Evolutionary conservation across 129 eudicot genomes (phyloP).

Genomic region (Scalesia atractyloides): DNA sequence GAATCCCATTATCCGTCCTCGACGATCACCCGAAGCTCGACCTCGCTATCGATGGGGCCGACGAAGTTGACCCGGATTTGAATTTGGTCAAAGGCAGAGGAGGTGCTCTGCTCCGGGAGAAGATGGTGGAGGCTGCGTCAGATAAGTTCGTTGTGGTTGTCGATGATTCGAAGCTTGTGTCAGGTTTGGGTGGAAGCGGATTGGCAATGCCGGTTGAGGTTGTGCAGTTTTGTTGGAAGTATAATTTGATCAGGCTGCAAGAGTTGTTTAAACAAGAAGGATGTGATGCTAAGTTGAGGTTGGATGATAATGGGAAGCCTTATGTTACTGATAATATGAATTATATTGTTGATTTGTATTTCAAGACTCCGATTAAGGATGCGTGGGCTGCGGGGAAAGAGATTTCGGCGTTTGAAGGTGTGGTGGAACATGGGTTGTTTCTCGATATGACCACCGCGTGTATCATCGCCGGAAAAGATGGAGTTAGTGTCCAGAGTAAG

Average conservation of each 20-base stretch:
- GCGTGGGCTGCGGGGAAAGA: conserved; percentile 72
- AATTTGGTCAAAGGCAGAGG: conserved; percentile 95
- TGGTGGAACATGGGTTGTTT: conserved; percentile 98
- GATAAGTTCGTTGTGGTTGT: conserved; percentile 86
- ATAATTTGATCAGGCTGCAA: conserved; percentile 64
- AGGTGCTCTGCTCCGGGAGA: conserved; percentile 83
- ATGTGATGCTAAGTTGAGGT: conserved; percentile 76
- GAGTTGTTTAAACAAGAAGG: conserved; percentile 71
- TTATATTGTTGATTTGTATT: conserved; percentile 91
- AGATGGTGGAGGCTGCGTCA: conserved; percentile 91
- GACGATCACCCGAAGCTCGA: conserved; percentile 81
- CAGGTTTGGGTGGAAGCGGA: conserved; percentile 83
- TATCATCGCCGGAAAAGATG: conserved; percentile 81
- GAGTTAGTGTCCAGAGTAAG: conserved; percentile 76
- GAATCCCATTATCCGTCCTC: conserved; percentile 75
- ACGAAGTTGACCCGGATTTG: conserved; percentile 88
- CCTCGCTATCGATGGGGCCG: conserved; percentile 96
- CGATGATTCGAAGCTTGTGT: conserved; percentile 78
- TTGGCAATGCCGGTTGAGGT: conserved; percentile 99
- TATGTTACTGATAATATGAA: conserved; percentile 90
- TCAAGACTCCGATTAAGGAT: conserved; percentile 81
- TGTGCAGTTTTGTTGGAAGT: conserved; percentile 96
- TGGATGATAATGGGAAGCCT: conserved; percentile 78
- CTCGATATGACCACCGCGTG: conserved; percentile 84
- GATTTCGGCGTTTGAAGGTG: conserved; percentile 80